Conservation (phyloP, 306 rosid species). For the Quillaja saponaria region DNA sequence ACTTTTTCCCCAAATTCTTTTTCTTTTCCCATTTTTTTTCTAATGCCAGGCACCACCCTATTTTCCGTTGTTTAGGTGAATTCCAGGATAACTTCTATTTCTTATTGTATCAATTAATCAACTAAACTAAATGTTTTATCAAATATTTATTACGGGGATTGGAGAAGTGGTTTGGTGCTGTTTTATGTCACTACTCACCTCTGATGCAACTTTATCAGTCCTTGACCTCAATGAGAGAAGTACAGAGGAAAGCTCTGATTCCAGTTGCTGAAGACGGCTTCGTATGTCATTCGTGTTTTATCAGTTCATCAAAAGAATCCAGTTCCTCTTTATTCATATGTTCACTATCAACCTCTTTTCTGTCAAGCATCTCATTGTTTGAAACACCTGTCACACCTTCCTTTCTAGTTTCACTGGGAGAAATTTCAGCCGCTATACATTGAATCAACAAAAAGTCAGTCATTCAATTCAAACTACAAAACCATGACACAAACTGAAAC, state of each 20-base stretch:
- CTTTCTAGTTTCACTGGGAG: constrained; percentile 32
- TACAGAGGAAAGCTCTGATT: constrained; percentile 65
- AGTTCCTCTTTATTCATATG: constrained; percentile 30
- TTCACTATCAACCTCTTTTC: constrained; percentile 27
- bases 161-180: neutral
- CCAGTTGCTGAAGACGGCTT: constrained; percentile 55
- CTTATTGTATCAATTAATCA: neutral
- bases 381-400: constrained; percentile 35
- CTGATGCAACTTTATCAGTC: constrained; percentile 31
- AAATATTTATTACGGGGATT: neutral
- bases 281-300: constrained; percentile 43
- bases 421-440: constrained; percentile 62
- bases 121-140: too few species aligned
- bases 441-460: constrained; percentile 27
- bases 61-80: neutral
- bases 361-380: constrained; percentile 37
- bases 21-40: too few species aligned
- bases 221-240: constrained; percentile 55
- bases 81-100: neutral
- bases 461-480: constrained; percentile 20
- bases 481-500: constrained; percentile 12
- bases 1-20: too few species aligned
- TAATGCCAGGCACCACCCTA: constrained; percentile 7
- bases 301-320: constrained; percentile 33
- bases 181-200: constrained; percentile 34